phyloP scores from a whole-genome alignment of 495 filamentous ascomycete species.

The Penicillium roqueforti region DNA sequence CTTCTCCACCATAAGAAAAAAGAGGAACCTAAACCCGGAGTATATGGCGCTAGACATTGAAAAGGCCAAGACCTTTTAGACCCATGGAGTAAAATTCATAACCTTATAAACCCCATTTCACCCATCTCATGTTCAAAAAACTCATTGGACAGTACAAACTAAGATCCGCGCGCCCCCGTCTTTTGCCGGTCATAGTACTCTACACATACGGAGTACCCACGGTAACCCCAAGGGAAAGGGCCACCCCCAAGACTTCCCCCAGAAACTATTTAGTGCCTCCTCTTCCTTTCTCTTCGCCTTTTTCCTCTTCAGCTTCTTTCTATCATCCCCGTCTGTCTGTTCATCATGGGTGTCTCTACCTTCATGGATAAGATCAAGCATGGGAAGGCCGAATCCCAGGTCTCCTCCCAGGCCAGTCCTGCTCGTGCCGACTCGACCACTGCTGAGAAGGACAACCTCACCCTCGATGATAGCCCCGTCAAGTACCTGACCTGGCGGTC shows the following conservation, averaged over 20 bases:
- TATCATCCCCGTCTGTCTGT: too few relatives aligned
- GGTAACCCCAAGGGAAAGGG: conserved; percentile 31
- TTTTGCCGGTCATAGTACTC: conserved; percentile 8
- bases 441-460: conserved; percentile 38
- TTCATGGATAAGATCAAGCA: conserved; percentile 35
- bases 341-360: conserved; percentile 38
- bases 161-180: conserved; percentile 39
- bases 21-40: conserved; percentile 17
- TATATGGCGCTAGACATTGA: conserved; percentile 6
- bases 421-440: conserved; percentile 33
- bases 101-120: conserved; percentile 24
- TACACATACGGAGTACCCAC: conserved; percentile 13
- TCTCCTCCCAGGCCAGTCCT: conserved; percentile 38
- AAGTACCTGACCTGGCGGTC: conserved; percentile 47
- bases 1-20: conserved; percentile 19
- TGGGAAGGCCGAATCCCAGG: conserved; percentile 23
- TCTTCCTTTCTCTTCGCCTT: conserved; percentile 8
- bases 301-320: conserved; percentile 10
- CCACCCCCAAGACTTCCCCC: conserved; percentile 17
- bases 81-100: conserved; percentile 30
- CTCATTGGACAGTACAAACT: conserved; percentile 20
- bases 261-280: conserved; percentile 17
- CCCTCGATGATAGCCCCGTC: conserved; percentile 45
- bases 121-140: background rate
- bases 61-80: background rate